A percentile compares a stretch with the other conserved stretches of the same genome.
Conservation (phyloP, 1,284 basidiomycete genomes). For the Ganoderma boninense region DNA sequence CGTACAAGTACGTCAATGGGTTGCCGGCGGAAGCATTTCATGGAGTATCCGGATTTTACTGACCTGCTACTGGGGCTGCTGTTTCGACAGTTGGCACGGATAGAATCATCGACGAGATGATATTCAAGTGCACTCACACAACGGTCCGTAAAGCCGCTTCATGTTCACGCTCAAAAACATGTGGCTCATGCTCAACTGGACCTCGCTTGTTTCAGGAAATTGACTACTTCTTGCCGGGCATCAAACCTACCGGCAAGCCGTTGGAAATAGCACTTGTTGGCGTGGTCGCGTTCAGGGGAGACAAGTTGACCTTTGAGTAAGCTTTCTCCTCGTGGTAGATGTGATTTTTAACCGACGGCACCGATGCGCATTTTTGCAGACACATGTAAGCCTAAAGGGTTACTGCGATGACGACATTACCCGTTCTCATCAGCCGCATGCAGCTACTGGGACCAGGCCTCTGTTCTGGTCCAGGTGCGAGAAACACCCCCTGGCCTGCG, state of each 20-base stretch:
- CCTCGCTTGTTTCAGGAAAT: slow-evolving; percentile 45
- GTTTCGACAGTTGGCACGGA: slow-evolving; percentile 50
- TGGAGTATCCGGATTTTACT: neutral
- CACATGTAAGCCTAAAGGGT: slow-evolving; percentile 38
- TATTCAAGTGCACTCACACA: slow-evolving; percentile 55
- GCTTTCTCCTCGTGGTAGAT: slow-evolving; percentile 30
- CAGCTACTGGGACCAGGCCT: slow-evolving; percentile 60
- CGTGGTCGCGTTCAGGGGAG: slow-evolving; percentile 59
- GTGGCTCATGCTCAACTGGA: slow-evolving; percentile 5
- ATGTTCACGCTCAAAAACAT: slow-evolving; percentile 5
- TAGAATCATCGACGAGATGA: slow-evolving; percentile 56
- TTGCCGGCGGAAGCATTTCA: neutral
- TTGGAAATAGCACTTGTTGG: slow-evolving; percentile 59
- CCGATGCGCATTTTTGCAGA: slow-evolving; percentile 21
- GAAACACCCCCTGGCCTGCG: too few relatives aligned
- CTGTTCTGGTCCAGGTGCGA: slow-evolving; percentile 50
- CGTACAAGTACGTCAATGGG: slow-evolving; percentile 45
- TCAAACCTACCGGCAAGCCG: slow-evolving; percentile 54
- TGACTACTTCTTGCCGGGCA: slow-evolving; percentile 58
- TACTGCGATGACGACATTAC: neutral
- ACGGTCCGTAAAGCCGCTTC: slow-evolving; percentile 39
- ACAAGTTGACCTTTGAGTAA: slow-evolving; percentile 61
- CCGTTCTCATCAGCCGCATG: neutral
- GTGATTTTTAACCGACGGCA: neutral
- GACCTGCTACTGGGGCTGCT: neutral